Evolutionary conservation across 2,329 filamentous ascomycete genomes (phyloP).

Genomic region (Ascochyta lentis): DNA sequence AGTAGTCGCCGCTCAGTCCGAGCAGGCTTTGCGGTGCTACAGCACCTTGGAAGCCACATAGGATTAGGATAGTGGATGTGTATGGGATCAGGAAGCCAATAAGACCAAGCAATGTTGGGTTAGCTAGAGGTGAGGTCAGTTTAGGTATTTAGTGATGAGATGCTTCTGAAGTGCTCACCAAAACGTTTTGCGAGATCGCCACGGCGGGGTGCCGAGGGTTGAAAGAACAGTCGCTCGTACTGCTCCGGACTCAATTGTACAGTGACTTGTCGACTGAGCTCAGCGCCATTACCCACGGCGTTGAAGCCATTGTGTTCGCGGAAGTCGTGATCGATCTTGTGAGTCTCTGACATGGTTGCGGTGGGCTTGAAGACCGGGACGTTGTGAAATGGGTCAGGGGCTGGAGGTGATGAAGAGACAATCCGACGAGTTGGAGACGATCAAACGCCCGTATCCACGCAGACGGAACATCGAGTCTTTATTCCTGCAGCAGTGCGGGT

Average conservation of each 20-base stretch:
- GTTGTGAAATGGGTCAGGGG: background rate
- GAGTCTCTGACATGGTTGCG: conserved; percentile 20
- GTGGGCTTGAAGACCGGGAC: background rate
- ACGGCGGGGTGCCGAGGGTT: conserved; percentile 27
- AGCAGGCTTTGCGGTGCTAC: conserved; percentile 26
- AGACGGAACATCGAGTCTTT: background rate
- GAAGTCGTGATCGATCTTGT: conserved; percentile 26
- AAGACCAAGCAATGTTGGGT: conserved; percentile 28
- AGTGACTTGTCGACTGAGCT: conserved; percentile 29
- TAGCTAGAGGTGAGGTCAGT: conserved; percentile 15
- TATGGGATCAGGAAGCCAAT: conserved; percentile 30
- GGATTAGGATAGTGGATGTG: conserved; percentile 28
- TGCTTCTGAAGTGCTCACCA: conserved; percentile 1
- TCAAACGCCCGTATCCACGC: background rate
- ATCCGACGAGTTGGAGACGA: background rate
- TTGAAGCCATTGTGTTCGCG: conserved; percentile 20
- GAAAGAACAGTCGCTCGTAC: conserved; percentile 35
- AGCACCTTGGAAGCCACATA: conserved; percentile 31
- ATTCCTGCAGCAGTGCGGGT: background rate
- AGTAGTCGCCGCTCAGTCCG: conserved; percentile 31
- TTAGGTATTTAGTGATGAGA: no score
- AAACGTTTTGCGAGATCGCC: conserved; percentile 31
- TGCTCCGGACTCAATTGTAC: conserved; percentile 28
- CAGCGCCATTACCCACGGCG: conserved; percentile 11
- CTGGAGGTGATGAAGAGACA: background rate